Evolutionary conservation across 2,329 filamentous ascomycete genomes (phyloP), one percentile per base, ranked within the genome.

Genomic region (Magnaporthales sp.): DNA sequence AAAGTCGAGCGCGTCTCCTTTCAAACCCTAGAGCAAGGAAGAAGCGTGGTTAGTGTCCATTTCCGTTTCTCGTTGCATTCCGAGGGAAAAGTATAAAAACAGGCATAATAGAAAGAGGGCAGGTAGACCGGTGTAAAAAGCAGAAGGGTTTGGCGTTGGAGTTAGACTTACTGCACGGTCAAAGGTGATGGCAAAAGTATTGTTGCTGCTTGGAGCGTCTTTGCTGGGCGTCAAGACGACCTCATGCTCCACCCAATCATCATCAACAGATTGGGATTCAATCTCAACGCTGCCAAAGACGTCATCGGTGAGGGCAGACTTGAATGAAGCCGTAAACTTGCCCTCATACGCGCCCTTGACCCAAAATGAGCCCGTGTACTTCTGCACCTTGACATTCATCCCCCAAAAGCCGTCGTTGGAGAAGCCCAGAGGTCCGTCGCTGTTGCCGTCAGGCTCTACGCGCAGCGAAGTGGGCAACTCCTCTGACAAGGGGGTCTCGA

Each of bases 381-480:
- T 80, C 68, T 79, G 74, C 22, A 73, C 71, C 71, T 80, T 80
- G 26, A 84, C 80, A 32, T 80, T 79, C 70, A 87, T 86, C 29
- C 85, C 84, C 84, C 84, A 86, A 74, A 80, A 87, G 0, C 85
- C 84, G 5, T 80, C 79, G 69, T 87, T 87, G 31, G 74, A 72
- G 66, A 86, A 75, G 7, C 85, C 84, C 29, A 72, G 71, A 26
- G 32, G 63, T n/a, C 22, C 46, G 19, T 51, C 51, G 8, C 38
- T 26, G n/a, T 51, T 8, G n/a, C 9, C 22, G 8, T 74, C 71
- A 0, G 72, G 72, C 2, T 77, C 75, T 60, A 85, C 78, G 66
- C 77, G 81, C 71, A 89, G 73, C 0, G 84, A 86, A 6, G 80
- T 80, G 2, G 81, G 79, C 1, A 89, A 77, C 0, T 80, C 83